Evolutionary conservation across 495 filamentous ascomycete species (phyloP).

Genomic region (Parachaetomium inaequale): DNA sequence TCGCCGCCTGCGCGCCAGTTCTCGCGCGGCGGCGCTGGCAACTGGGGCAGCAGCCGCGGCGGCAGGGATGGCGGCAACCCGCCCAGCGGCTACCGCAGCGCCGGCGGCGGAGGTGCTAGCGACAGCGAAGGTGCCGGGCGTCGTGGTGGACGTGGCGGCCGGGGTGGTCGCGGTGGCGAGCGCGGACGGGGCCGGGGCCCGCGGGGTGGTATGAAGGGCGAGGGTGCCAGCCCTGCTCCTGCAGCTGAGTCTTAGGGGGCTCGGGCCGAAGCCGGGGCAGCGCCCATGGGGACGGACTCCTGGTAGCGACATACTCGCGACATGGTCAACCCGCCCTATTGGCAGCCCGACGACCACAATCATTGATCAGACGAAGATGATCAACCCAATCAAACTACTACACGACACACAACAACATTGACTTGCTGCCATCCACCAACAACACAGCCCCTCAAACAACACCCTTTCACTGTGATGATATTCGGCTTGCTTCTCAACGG

Average conservation of each 20-base stretch:
- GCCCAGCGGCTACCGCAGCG: slow-evolving; percentile 68
- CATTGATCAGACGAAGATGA: not conserved
- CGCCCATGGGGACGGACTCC: not conserved
- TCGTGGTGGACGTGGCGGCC: slow-evolving; percentile 62
- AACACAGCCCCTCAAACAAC: not conserved
- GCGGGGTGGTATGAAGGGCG: slow-evolving; percentile 57
- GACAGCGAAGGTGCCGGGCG: slow-evolving; percentile 71
- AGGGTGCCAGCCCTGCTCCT: slow-evolving; percentile 48
- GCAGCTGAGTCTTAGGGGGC: slow-evolving; percentile 45
- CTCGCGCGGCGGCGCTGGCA: slow-evolving; percentile 61
- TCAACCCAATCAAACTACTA: not conserved
- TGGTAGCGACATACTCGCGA: not conserved
- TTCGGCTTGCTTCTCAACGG: not conserved
- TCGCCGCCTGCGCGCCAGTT: slow-evolving; percentile 52
- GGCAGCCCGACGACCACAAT: not conserved
- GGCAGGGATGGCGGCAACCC: slow-evolving; percentile 40
- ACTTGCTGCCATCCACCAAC: not conserved
- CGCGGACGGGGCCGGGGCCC: slow-evolving; percentile 56
- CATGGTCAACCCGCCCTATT: not conserved
- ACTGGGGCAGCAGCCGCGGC: slow-evolving; percentile 68
- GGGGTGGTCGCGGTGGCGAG: slow-evolving; percentile 51
- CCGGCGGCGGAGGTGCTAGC: slow-evolving; percentile 59
- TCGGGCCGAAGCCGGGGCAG: not conserved
- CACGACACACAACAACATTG: not conserved
- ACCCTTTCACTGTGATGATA: slow-evolving; percentile 9